These are phyloP conservation scores for Plasmodium gallinaceum DNA, from an alignment of 169 alveolate genomes.

Conservation along the genomic window DNA sequence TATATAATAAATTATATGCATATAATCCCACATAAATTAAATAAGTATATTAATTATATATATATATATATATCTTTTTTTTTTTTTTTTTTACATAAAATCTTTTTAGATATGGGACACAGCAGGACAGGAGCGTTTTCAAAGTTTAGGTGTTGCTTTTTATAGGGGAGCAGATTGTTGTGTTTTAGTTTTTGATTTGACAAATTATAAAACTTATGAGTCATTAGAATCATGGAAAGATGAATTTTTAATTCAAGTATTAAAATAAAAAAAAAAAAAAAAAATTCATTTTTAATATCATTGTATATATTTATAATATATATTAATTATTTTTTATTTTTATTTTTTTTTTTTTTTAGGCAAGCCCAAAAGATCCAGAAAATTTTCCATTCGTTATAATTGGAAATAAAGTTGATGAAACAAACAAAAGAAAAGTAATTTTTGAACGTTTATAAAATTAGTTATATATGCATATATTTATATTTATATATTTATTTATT, in stretches of 20 bases:
- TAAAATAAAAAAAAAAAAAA: not conserved
- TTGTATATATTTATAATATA: not conserved
- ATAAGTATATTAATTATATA: not conserved
- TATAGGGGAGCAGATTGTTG: slow-evolving; percentile 99
- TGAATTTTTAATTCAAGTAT: slow-evolving; percentile 95
- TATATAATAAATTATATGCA: not conserved
- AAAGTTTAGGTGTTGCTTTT: slow-evolving; percentile 98
- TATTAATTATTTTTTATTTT: not conserved
- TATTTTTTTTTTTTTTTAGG: slow-evolving; percentile 45
- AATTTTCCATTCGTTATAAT: slow-evolving; percentile 96
- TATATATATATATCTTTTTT: slow-evolving; percentile 12
- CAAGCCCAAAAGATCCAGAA: slow-evolving; percentile 96
- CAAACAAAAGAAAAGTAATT: slow-evolving; percentile 91
- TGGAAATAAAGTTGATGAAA: slow-evolving; percentile 98
- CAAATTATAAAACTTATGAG: slow-evolving; percentile 93
- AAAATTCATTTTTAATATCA: not conserved
- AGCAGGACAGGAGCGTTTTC: slow-evolving; percentile 99
- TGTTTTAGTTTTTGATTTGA: slow-evolving; percentile 96
- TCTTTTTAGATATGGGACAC: slow-evolving; percentile 94
- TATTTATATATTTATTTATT: slow-evolving; percentile 6
- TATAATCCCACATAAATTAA: not conserved
- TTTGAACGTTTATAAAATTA: not conserved
- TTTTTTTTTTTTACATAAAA: slow-evolving; percentile 5
- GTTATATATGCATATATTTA: slow-evolving; percentile 1
- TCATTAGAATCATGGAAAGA: slow-evolving; percentile 97